phyloP scores from a whole-genome alignment of 2,329 filamentous ascomycete genomes.

The Claviceps lovelessii region DNA sequence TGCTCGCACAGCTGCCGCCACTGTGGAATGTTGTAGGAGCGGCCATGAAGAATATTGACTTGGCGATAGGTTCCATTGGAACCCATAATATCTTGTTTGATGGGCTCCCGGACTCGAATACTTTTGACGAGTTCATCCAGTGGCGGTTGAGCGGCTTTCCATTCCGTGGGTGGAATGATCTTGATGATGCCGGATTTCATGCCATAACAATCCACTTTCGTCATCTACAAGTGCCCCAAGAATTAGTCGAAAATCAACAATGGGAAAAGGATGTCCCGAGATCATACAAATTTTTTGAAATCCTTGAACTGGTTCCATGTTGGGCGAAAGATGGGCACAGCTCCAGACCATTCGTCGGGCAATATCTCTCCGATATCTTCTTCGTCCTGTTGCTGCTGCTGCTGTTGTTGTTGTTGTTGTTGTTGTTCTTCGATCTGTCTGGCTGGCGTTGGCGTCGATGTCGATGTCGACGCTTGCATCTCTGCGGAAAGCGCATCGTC shows the following conservation, averaged over 20 bases:
- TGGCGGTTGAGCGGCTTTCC: conserved; percentile 65
- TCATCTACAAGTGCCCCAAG: conserved; percentile 34
- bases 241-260: conserved; percentile 14
- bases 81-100: conserved; percentile 96
- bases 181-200: conserved; percentile 98
- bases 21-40: conserved; percentile 91
- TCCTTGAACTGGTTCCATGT: conserved; percentile 90
- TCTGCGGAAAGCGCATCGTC: conserved; percentile 16
- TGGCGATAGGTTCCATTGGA: conserved; percentile 92
- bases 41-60: conserved; percentile 89
- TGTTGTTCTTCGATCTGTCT: conserved; percentile 8
- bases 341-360: conserved; percentile 82
- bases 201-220: conserved; percentile 80
- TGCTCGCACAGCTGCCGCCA: conserved; percentile 91
- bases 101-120: conserved; percentile 88
- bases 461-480: conserved; percentile 12
- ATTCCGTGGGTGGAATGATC: conserved; percentile 84
- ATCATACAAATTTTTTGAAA: conserved; percentile 74
- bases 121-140: conserved; percentile 80
- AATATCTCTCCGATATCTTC: conserved; percentile 63
- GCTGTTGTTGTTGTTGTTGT: conserved; percentile 18
- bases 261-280: neutral
- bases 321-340: conserved; percentile 86
- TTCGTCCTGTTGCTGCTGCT: conserved; percentile 16
- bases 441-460: conserved; percentile 10